Base-by-base conservation (phyloP, 768 basidiomycete genomes). In the Panaeolus papilionaceus region DNA sequence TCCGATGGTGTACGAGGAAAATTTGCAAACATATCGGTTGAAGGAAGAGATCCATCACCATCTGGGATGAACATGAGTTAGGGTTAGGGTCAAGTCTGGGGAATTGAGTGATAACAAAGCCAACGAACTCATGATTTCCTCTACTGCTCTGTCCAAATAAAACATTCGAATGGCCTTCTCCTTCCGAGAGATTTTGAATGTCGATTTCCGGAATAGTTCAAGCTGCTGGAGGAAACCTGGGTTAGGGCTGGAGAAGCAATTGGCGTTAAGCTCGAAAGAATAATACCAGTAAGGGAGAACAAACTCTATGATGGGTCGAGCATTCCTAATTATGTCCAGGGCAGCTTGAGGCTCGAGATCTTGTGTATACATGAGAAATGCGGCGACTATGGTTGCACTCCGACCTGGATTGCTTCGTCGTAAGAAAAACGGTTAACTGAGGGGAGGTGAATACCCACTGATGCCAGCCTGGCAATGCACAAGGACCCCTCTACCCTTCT, bases 381-480 rank as follows among this genome's bases (percentile, higher is more conserved):
- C 96, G 2, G 94, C 90, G 7, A 92, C 91, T 61, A 97, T 89
- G 2, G 93, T 92, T 7, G 91, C 89, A 70, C 94, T 95, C 26
- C 96, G 88, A 73, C 92, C 92, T 94, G 62, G 45, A 67, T 54
- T 70, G 42, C 40, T 40, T 51, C 20, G n/a, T 12, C 23, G 44
- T 33, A 26, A 20, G 20, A 44, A 39, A 54, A 28, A 20, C 1
- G 61, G 61, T 12, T 63, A 18, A 23, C 3, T 64, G 3, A 51
- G 39, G 20, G 47, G 40, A 38, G 18, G 63, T 33, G 12, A 23
- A 12, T 61, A 69, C 92, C 76, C 78, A 94, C 93, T 94, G 78
- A 94, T 84, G 28, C 96, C 96, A 26, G 93, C 94, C 67, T 93
- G 91, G 75, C 96, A 97, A 77, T 98, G 96, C 0, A 98, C 92